Base-by-base conservation (phyloP, 1,139 yeast species). In the Hyphopichia pseudoburtonii region DNA sequence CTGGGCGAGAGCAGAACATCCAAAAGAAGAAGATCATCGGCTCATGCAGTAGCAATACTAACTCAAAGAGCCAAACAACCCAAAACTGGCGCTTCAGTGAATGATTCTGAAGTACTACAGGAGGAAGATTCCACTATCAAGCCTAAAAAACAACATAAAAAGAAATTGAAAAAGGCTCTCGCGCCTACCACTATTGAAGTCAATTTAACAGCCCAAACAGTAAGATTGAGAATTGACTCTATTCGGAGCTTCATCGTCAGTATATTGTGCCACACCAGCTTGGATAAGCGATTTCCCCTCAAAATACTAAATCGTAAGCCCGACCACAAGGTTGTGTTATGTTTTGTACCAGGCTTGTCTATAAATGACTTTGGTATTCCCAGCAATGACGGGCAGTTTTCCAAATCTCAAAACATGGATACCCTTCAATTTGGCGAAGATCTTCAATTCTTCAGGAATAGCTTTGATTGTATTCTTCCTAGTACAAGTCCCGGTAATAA, bases 311-410 rank as follows among this genome's bases (percentile, higher is more conserved):
- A 26, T 14, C 30, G 35, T 4, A 33, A 26, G 16, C 25, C 26
- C 6, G 25, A 12, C 5, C 57, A 67, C 17, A 76, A 77, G 37
- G 73, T 83, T 3, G 80, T 86, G 1, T 64, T 80, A n/a, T 62
- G 87, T 10, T 63, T 82, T 38, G 73, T 79, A 3, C 88, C 92
- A 0, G 95, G 95, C 0, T 54, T 88, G 3, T 68, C 73, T n/a
- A 57, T 67, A 4, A 55, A 57, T 3, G 70, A 70, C 37, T 73
- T 79, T 46, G 72, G 70, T 1, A 36, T 56, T 15, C n/a, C n/a
- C n/a, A n/a, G n/a, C n/a, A n/a, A n/a, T 28, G 36, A 25, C 33
- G 40, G 15, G 17, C 19, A 9, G 5, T 28, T 12, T 14, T 18
- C 30, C 30, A 12, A 14, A 11, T 14, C 30, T 21, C n/a, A n/a